Percentiles rank a stretch among this genome's conserved stretches.
phyloP scores from a whole-genome alignment of 495 filamentous ascomycete species.

The Penicillium alfredii region DNA sequence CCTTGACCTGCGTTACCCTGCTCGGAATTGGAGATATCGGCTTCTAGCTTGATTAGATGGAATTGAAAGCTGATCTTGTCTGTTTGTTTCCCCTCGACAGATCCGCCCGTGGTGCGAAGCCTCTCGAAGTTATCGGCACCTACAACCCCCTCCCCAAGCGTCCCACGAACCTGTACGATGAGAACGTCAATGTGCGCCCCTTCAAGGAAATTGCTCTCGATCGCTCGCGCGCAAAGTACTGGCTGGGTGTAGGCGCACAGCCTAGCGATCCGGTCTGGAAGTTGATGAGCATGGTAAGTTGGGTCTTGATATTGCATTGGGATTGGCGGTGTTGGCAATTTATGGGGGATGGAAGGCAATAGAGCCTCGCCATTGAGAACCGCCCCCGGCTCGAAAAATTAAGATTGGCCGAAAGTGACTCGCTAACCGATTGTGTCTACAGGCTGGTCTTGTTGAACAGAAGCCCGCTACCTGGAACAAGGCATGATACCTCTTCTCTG shows the following conservation, averaged over 20 bases:
- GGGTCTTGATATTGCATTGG: neutral
- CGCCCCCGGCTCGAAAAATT: too few relatives aligned
- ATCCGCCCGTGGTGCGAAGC: constrained; percentile 73
- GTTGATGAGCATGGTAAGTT: constrained; percentile 74
- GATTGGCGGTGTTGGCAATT: neutral
- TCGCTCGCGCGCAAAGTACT: constrained; percentile 75
- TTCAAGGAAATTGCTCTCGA: constrained; percentile 91
- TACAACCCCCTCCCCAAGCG: constrained; percentile 84
- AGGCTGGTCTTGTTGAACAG: constrained; percentile 29
- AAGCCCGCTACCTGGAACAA: constrained; percentile 25
- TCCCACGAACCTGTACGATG: constrained; percentile 54
- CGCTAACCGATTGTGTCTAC: neutral
- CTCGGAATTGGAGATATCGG: too few relatives aligned
- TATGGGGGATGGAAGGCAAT: neutral
- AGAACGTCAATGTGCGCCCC: constrained; percentile 51
- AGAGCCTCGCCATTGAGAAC: too few relatives aligned
- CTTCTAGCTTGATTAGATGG: too few relatives aligned
- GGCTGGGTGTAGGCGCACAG: constrained; percentile 94
- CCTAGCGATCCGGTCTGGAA: constrained; percentile 85
- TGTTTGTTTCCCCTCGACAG: too few relatives aligned
- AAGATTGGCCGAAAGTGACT: too few relatives aligned
- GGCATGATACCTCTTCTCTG: constrained; percentile 9
- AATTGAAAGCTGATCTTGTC: constrained; percentile 2
- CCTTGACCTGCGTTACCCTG: constrained; percentile 26
- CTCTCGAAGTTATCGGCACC: constrained; percentile 90